These are phyloP conservation scores for Berberis vulgaris DNA, from an alignment of 164 flowering plant species.

Conservation along the genomic window DNA sequence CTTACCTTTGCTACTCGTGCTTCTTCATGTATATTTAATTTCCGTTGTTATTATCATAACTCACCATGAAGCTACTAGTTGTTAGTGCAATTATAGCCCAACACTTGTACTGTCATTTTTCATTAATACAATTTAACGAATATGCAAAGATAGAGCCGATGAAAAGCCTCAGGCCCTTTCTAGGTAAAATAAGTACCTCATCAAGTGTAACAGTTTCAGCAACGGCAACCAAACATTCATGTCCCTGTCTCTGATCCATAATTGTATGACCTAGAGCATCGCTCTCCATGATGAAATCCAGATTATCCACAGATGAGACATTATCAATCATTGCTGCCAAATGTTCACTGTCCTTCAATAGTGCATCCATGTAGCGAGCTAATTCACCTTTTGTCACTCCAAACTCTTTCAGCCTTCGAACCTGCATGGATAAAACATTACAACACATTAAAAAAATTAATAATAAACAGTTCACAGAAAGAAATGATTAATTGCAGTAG, in stretches of 20 bases:
- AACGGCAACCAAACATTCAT: conserved; percentile 81
- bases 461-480: background rate
- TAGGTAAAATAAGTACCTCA: conserved; percentile 47
- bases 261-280: conserved; percentile 94
- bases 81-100: too few relatives aligned
- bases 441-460: background rate
- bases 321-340: conserved; percentile 97
- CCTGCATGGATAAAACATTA: conserved; percentile 30
- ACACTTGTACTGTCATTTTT: too few relatives aligned
- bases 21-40: too few relatives aligned
- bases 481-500: too few relatives aligned
- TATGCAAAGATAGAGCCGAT: background rate
- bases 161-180: background rate
- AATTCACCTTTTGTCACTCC: conserved; percentile 98
- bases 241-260: conserved; percentile 99
- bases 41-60: too few relatives aligned
- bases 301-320: conserved; percentile 90
- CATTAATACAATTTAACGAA: background rate
- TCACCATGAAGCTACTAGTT: too few relatives aligned
- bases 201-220: conserved; percentile 91
- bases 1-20: too few relatives aligned
- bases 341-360: conserved; percentile 97
- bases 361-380: conserved; percentile 91
- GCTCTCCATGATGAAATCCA: conserved; percentile 97
- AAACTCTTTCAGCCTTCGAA: conserved; percentile 93